These are phyloP conservation scores for Coniferiporia weirii DNA, from an alignment of 1,284 basidiomycete species.

Conservation along the genomic window DNA sequence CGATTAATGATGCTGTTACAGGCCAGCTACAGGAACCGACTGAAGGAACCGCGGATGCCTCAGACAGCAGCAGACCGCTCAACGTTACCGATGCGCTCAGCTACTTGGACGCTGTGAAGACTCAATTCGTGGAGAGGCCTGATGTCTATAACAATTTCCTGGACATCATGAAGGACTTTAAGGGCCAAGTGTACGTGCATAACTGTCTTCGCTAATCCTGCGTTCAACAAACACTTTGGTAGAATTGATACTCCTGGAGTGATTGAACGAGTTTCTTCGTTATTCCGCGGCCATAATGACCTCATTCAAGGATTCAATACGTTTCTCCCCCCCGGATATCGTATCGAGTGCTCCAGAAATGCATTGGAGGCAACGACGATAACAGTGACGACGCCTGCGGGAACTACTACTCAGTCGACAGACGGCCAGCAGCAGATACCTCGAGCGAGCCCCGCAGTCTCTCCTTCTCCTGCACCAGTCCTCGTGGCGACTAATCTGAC, in stretches of 20 bases:
- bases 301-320: conserved; percentile 99
- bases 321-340: conserved; percentile 94
- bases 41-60: neutral
- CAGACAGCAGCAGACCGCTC: conserved; percentile 5
- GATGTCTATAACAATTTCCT: conserved; percentile 97
- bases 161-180: conserved; percentile 99
- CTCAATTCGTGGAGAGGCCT: conserved; percentile 87
- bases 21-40: neutral
- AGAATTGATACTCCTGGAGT: conserved; percentile 99
- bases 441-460: conserved; percentile 28
- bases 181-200: conserved; percentile 81
- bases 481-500: conserved; percentile 21
- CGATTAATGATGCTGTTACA: neutral
- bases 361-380: conserved; percentile 78
- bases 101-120: conserved; percentile 96
- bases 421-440: conserved; percentile 31
- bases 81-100: conserved; percentile 77
- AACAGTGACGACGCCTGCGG: conserved; percentile 91
- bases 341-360: conserved; percentile 85
- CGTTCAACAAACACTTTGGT: no score
- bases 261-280: conserved; percentile 91
- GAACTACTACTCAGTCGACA: conserved; percentile 63
- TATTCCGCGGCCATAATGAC: conserved; percentile 90
- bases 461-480: conserved; percentile 22
- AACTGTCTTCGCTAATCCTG: no score